A percentile compares a stretch with the other conserved stretches of the same genome.
Evolutionary conservation across 2,329 filamentous ascomycete species (phyloP).

Genomic region (Talaromyces sp.): DNA sequence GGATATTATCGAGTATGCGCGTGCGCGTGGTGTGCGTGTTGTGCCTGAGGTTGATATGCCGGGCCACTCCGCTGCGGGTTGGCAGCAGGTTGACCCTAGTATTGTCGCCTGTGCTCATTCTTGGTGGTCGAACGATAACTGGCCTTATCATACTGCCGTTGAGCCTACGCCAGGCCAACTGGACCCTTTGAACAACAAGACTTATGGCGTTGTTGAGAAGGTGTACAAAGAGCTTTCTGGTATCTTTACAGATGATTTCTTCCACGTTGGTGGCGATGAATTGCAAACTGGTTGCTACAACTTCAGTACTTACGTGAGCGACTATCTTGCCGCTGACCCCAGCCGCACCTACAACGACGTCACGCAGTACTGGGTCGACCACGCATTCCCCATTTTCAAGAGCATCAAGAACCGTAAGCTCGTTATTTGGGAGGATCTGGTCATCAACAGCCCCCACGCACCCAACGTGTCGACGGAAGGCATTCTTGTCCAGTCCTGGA

Average conservation of each 20-base stretch:
- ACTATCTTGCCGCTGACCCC: conserved; percentile 51
- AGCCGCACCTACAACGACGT: conserved; percentile 53
- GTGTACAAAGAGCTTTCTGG: conserved; percentile 54
- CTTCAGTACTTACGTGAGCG: conserved; percentile 49
- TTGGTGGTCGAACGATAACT: conserved; percentile 61
- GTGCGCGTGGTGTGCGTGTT: conserved; percentile 56
- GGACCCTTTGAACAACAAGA: conserved; percentile 55
- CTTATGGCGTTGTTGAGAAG: conserved; percentile 53
- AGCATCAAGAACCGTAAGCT: conserved; percentile 45
- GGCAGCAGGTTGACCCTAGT: conserved; percentile 55
- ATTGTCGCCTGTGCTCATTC: conserved; percentile 56
- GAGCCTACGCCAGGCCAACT: conserved; percentile 57
- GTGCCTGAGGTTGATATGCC: conserved; percentile 63
- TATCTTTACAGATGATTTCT: conserved; percentile 53
- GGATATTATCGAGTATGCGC: conserved; percentile 49
- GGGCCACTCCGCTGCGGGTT: conserved; percentile 55
- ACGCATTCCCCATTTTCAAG: conserved; percentile 51
- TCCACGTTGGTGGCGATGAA: conserved; percentile 57
- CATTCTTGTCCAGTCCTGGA: conserved; percentile 54
- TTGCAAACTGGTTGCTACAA: conserved; percentile 58
- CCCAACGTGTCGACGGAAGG: conserved; percentile 50
- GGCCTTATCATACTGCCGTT: conserved; percentile 53
- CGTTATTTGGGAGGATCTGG: conserved; percentile 58
- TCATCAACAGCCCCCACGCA: conserved; percentile 45
- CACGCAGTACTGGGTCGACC: conserved; percentile 54